Conservation (phyloP, 352 stramenopile genomes). For the Peronosclerospora sorghi region DNA sequence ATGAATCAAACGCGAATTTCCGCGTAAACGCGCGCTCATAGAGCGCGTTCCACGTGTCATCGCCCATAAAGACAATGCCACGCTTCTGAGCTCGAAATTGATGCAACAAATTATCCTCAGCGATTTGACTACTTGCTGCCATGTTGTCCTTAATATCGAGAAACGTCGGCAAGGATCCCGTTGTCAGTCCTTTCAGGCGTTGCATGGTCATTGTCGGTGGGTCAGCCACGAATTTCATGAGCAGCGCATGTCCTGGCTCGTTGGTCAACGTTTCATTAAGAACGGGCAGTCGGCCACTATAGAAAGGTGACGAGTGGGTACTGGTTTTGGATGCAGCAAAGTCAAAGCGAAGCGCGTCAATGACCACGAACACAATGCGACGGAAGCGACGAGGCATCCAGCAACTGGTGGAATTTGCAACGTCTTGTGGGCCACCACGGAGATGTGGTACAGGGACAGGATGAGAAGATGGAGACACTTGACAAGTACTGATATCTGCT, state of each 20-base stretch:
- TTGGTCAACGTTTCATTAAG: slow-evolving; percentile 53
- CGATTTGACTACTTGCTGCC: slow-evolving; percentile 78
- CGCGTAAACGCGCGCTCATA: slow-evolving; percentile 88
- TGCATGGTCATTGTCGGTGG: slow-evolving; percentile 98
- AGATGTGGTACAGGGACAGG: slow-evolving; percentile 1
- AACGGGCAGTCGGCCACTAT: slow-evolving; percentile 75
- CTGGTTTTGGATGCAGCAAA: slow-evolving; percentile 56
- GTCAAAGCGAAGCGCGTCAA: slow-evolving; percentile 96
- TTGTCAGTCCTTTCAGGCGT: slow-evolving; percentile 95
- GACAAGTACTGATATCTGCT: slow-evolving; percentile 50
- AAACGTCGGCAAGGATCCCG: slow-evolving; percentile 95
- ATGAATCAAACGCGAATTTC: slow-evolving; percentile 92
- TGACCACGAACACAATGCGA: slow-evolving; percentile 89
- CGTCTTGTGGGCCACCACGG: background rate
- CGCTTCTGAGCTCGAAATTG: slow-evolving; percentile 56
- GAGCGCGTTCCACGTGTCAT: slow-evolving; percentile 96
- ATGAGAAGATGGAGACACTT: slow-evolving; percentile 17
- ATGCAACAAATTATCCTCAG: slow-evolving; percentile 94
- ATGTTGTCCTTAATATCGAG: slow-evolving; percentile 94
- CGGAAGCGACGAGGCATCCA: slow-evolving; percentile 70
- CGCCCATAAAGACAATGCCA: slow-evolving; percentile 93
- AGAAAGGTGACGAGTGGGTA: slow-evolving; percentile 34
- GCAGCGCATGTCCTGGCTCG: slow-evolving; percentile 44
- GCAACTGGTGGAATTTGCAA: slow-evolving; percentile 18
- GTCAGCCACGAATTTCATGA: slow-evolving; percentile 94